Evolutionary conservation across 208 protist species (phyloP).

Genomic region (Acanthamoeba castellanii): DNA sequence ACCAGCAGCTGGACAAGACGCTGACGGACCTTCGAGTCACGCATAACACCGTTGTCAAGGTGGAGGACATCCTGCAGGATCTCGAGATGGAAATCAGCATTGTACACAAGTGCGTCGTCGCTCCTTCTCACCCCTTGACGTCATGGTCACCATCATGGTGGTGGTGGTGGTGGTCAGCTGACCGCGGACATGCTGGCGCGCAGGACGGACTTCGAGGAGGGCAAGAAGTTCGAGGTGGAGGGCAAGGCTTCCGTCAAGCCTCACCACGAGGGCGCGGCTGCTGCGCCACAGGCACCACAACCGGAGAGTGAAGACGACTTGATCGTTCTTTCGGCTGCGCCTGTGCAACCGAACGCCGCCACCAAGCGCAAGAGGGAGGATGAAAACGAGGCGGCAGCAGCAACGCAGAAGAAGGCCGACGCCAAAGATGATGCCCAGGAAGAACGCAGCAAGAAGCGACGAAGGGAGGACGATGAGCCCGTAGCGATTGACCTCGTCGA

Average conservation of each 20-base stretch:
- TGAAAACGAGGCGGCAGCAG: not conserved
- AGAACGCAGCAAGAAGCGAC: not conserved
- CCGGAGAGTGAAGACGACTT: not conserved
- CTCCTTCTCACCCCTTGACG: not conserved
- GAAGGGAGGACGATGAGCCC: not conserved
- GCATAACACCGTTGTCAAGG: constrained; percentile 62
- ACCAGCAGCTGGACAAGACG: constrained; percentile 42
- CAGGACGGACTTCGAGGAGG: constrained; percentile 18
- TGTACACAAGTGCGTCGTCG: constrained; percentile 21
- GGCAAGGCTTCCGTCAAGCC: constrained; percentile 24
- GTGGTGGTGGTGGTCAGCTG: too few species aligned
- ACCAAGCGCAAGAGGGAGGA: constrained; percentile 4
- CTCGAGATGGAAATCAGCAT: constrained; percentile 33
- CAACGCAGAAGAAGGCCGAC: not conserved
- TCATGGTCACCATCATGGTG: too few species aligned
- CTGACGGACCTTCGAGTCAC: not conserved
- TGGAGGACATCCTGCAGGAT: constrained; percentile 54
- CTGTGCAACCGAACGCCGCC: not conserved
- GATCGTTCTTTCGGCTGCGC: not conserved
- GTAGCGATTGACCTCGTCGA: not conserved
- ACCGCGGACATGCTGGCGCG: not conserved
- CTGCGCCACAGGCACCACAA: not conserved
- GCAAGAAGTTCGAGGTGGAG: constrained; percentile 15
- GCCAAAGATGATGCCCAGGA: not conserved
- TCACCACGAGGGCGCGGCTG: not conserved